Conservation (phyloP, 306 rosid species). For the Canavalia gladiata region DNA sequence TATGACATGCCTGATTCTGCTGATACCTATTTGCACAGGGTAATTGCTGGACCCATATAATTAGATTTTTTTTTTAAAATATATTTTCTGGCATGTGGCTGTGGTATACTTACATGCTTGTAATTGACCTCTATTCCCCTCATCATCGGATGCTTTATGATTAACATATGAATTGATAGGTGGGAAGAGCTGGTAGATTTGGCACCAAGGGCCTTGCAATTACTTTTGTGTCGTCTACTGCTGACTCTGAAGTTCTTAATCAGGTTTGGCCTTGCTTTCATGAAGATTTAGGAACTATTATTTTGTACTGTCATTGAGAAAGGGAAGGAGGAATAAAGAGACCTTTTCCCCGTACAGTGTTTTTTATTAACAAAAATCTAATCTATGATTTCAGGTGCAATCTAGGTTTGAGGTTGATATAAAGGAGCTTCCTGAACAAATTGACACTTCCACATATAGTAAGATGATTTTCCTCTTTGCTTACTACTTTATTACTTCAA, state of each 20-base stretch:
- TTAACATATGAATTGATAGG: slow-evolving; percentile 56
- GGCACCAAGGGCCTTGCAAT: slow-evolving; percentile 99
- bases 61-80: neutral
- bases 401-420: slow-evolving; percentile 98
- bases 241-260: slow-evolving; percentile 82
- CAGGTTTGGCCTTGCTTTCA: slow-evolving; percentile 46
- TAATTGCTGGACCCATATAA: slow-evolving; percentile 33
- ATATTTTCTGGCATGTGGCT: neutral
- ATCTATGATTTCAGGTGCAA: slow-evolving; percentile 74
- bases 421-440: slow-evolving; percentile 97
- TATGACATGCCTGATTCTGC: slow-evolving; percentile 88
- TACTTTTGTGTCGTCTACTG: slow-evolving; percentile 87
- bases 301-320: neutral
- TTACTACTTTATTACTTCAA: neutral
- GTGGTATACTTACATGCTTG: slow-evolving; percentile 25
- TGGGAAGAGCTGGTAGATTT: slow-evolving; percentile 96
- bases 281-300: neutral
- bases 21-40: slow-evolving; percentile 82
- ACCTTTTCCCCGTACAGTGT: neutral
- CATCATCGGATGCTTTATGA: neutral
- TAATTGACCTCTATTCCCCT: neutral
- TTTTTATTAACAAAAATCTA: slow-evolving; percentile 57
- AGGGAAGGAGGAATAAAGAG: neutral
- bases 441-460: slow-evolving; percentile 95
- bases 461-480: slow-evolving; percentile 48